phyloP scores from a whole-genome alignment of 164 flowering plant genomes.

The Vitis rupestris region DNA sequence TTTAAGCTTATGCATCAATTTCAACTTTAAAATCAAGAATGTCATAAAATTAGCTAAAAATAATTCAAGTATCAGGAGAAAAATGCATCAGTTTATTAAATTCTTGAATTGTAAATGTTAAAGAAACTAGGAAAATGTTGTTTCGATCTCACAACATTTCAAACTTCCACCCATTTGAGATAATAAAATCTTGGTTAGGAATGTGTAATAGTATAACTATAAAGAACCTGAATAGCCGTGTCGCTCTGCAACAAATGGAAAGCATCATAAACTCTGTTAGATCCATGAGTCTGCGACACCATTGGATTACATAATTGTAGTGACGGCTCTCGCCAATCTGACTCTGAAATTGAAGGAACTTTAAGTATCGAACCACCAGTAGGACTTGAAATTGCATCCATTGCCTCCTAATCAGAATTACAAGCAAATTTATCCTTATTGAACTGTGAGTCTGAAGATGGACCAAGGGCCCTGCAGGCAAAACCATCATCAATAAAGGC shows the following conservation, averaged over 20 bases:
- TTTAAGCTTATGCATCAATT: no score
- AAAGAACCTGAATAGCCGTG: slow-evolving; percentile 66
- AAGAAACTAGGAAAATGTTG: no score
- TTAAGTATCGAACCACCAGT: slow-evolving; percentile 7
- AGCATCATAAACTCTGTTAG: slow-evolving; percentile 51
- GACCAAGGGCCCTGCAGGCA: slow-evolving; percentile 34
- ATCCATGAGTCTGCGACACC: slow-evolving; percentile 28
- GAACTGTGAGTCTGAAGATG: slow-evolving; percentile 18
- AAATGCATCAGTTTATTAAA: no score
- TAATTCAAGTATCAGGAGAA: no score
- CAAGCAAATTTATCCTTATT: slow-evolving; percentile 19
- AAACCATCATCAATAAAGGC: neutral
- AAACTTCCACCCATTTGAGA: no score
- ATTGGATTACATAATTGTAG: slow-evolving; percentile 28
- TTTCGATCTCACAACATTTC: no score
- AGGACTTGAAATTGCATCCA: slow-evolving; percentile 13
- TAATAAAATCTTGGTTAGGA: no score
- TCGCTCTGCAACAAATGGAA: slow-evolving; percentile 62
- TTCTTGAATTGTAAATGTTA: no score
- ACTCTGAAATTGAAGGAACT: slow-evolving; percentile 33
- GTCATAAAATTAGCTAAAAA: no score
- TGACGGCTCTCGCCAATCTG: slow-evolving; percentile 78
- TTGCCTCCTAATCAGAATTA: slow-evolving; percentile 17
- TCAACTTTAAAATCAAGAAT: no score
- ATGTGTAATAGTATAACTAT: neutral